Conservation (phyloP, 2,329 filamentous ascomycete species). For the Fusarium zealandicum region DNA sequence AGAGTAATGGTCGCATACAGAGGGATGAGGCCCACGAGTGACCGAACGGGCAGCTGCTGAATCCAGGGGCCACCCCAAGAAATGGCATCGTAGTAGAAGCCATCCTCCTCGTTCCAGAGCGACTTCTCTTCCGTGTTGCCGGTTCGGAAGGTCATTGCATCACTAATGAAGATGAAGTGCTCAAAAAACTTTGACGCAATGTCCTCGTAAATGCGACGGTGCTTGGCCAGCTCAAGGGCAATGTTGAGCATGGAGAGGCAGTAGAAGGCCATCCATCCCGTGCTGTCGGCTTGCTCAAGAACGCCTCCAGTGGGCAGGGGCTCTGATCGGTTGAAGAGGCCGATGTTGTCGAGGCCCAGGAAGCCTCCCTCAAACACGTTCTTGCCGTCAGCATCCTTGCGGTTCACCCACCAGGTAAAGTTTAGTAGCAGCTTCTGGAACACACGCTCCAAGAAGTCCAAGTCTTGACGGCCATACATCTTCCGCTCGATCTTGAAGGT, state of each 20-base stretch:
- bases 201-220: slow-evolving; percentile 93
- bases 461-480: slow-evolving; percentile 91
- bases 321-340: slow-evolving; percentile 95
- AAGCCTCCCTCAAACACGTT: slow-evolving; percentile 98
- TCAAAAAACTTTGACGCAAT: slow-evolving; percentile 99
- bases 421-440: slow-evolving; percentile 96
- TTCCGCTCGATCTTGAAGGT: slow-evolving; percentile 99
- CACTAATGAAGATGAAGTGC: slow-evolving; percentile 97
- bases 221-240: slow-evolving; percentile 91
- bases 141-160: slow-evolving; percentile 89
- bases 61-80: slow-evolving; percentile 94
- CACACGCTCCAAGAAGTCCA: slow-evolving; percentile 94
- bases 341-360: slow-evolving; percentile 95
- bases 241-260: slow-evolving; percentile 97
- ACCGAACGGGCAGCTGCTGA: slow-evolving; percentile 90
- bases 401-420: slow-evolving; percentile 99
- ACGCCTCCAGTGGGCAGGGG: slow-evolving; percentile 92
- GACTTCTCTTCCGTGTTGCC: slow-evolving; percentile 77
- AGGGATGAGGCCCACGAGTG: slow-evolving; percentile 91
- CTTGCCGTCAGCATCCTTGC: slow-evolving; percentile 92
- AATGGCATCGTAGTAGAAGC: slow-evolving; percentile 98
- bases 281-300: slow-evolving; percentile 95
- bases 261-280: slow-evolving; percentile 99
- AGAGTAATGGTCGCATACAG: slow-evolving; percentile 91
- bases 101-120: slow-evolving; percentile 95